Evolutionary conservation across 2,329 filamentous ascomycete genomes (phyloP).

Genomic region (Xylaria sp.): DNA sequence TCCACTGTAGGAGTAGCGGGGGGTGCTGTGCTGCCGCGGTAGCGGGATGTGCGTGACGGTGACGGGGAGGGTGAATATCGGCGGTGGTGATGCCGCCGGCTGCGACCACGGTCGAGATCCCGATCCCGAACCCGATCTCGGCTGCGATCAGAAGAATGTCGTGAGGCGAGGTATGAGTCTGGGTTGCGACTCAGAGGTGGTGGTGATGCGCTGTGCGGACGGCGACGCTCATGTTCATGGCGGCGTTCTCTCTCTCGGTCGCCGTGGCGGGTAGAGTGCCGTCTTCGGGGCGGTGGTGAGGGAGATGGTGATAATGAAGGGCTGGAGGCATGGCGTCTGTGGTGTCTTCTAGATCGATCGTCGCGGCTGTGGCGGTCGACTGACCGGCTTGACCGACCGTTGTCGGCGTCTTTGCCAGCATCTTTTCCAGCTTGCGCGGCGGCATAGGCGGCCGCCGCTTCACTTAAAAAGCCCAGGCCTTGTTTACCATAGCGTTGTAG

Average conservation of each 20-base stretch:
- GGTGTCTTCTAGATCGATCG: slow-evolving; percentile 28
- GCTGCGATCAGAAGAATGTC: slow-evolving; percentile 19
- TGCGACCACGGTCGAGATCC: slow-evolving; percentile 33
- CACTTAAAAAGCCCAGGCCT: slow-evolving; percentile 37
- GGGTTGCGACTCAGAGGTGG: slow-evolving; percentile 23
- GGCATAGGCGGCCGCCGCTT: slow-evolving; percentile 40
- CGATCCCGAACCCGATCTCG: slow-evolving; percentile 16
- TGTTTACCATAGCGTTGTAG: slow-evolving; percentile 37
- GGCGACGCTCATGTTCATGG: slow-evolving; percentile 8
- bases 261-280: slow-evolving; percentile 28
- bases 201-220: slow-evolving; percentile 23
- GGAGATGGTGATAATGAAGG: slow-evolving; percentile 36
- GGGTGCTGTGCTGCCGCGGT: slow-evolving; percentile 15
- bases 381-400: slow-evolving; percentile 26
- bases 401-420: background rate
- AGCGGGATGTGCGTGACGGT: slow-evolving; percentile 19
- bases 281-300: slow-evolving; percentile 28
- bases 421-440: slow-evolving; percentile 34
- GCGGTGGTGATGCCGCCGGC: slow-evolving; percentile 26
- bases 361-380: slow-evolving; percentile 28
- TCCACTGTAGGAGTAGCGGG: slow-evolving; percentile 28
- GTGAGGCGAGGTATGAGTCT: slow-evolving; percentile 21
- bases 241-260: slow-evolving; percentile 16
- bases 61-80: slow-evolving; percentile 29
- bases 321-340: slow-evolving; percentile 31